Evolutionary conservation across 306 rosid species (phyloP).

Genomic region (Quercus cerris): DNA sequence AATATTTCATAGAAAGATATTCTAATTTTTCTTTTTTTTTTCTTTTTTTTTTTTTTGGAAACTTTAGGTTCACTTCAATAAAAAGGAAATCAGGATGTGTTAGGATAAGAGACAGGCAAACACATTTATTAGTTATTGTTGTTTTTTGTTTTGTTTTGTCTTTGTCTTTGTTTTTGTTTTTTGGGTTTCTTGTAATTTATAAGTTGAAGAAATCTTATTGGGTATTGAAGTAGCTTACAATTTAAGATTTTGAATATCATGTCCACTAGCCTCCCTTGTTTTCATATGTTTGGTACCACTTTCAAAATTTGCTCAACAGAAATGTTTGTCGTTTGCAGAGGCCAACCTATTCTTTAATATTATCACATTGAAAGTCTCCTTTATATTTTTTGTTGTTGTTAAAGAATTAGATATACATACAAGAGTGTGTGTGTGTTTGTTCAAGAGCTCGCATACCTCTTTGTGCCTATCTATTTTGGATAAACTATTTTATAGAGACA

Average conservation of each 20-base stretch:
- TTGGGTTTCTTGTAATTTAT: not conserved
- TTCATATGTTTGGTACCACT: not conserved
- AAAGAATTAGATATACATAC: not conserved
- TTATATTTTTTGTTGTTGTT: not conserved
- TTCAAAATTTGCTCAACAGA: slow-evolving; percentile 3
- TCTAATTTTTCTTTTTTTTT: not conserved
- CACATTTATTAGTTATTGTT: not conserved
- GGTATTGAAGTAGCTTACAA: slow-evolving; percentile 1
- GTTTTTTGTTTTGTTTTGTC: not conserved
- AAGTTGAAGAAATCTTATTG: not conserved
- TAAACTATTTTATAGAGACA: not conserved
- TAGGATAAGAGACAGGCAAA: not conserved
- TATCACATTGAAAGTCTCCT: not conserved
- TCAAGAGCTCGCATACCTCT: not conserved
- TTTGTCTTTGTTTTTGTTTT: not conserved
- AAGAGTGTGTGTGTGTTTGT: not conserved
- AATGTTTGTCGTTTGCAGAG: slow-evolving; percentile 3
- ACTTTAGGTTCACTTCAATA: too few species aligned
- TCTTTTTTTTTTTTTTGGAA: not conserved
- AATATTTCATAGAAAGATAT: too few species aligned
- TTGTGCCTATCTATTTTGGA: not conserved
- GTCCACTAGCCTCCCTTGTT: not conserved
- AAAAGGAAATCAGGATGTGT: not conserved
- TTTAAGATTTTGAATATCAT: not conserved
- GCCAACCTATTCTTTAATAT: not conserved